Conservation (phyloP, 2,329 filamentous ascomycete genomes). For the Cercospora citrullina region DNA sequence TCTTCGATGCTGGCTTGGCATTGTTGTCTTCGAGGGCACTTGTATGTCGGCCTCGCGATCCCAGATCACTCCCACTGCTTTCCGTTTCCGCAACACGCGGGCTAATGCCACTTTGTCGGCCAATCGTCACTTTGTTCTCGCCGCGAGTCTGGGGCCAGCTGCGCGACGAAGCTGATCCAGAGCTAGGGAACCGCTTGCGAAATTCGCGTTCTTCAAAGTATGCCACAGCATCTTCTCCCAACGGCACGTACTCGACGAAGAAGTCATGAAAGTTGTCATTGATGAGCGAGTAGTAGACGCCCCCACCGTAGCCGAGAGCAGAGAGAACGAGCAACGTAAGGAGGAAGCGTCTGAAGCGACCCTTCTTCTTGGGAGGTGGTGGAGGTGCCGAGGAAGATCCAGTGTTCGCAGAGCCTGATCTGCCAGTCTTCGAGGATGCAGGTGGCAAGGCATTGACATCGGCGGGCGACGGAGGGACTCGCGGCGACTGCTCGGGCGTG, state of each 20-base stretch:
- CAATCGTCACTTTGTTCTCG: constrained; percentile 76
- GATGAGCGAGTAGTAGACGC: constrained; percentile 87
- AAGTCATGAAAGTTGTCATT: constrained; percentile 99
- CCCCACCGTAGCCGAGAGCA: constrained; percentile 77
- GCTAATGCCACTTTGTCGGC: constrained; percentile 79
- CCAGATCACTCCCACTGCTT: constrained; percentile 45
- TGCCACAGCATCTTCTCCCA: constrained; percentile 88
- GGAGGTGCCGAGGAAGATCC: constrained; percentile 45
- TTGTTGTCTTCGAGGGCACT: constrained; percentile 58
- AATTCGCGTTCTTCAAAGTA: constrained; percentile 97
- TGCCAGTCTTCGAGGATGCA: constrained; percentile 29
- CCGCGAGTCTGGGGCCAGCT: constrained; percentile 51
- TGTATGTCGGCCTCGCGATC: constrained; percentile 57
- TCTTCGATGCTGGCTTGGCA: constrained; percentile 44
- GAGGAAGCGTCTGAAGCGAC: constrained; percentile 75
- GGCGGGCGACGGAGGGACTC: constrained; percentile 28
- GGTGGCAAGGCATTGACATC: constrained; percentile 27
- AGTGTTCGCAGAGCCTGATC: constrained; percentile 43
- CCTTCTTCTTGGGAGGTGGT: constrained; percentile 59
- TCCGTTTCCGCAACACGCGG: constrained; percentile 71
- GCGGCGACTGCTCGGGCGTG: constrained; percentile 23
- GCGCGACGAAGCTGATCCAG: constrained; percentile 41
- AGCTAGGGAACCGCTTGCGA: constrained; percentile 73
- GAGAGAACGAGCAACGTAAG: constrained; percentile 75
- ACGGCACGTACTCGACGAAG: constrained; percentile 96